These are phyloP conservation scores for Calonectria ilicicola DNA, from an alignment of 2,329 filamentous ascomycete genomes.

Conservation along the genomic window DNA sequence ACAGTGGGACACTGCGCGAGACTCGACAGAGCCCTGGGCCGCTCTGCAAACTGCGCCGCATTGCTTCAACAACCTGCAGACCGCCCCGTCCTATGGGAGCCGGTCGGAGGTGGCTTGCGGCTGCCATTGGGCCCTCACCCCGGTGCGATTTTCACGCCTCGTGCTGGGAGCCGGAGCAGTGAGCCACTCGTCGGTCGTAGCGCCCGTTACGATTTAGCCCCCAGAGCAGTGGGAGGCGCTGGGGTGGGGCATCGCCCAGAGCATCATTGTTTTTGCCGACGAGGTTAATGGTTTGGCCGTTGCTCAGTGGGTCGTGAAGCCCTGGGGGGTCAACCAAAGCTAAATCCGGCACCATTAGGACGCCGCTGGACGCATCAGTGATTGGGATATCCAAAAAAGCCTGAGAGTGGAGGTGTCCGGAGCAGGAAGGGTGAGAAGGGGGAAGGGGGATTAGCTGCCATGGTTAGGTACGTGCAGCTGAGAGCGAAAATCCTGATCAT, in stretches of 20 bases:
- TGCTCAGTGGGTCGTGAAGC: conserved; percentile 39
- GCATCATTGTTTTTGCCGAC: conserved; percentile 19
- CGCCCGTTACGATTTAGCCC: conserved; percentile 27
- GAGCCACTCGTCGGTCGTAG: conserved; percentile 26
- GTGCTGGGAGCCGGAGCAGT: conserved; percentile 23
- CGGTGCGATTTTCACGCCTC: conserved; percentile 41
- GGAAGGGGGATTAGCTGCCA: conserved; percentile 21
- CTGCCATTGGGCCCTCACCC: conserved; percentile 53
- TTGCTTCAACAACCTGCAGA: conserved; percentile 54
- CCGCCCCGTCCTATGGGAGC: conserved; percentile 47
- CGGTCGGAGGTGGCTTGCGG: conserved; percentile 34
- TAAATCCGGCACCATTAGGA: conserved; percentile 29
- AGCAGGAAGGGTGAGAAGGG: not conserved
- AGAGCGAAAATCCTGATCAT: conserved; percentile 37
- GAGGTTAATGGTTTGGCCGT: conserved; percentile 33
- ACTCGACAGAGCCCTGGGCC: conserved; percentile 23
- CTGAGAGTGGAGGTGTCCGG: conserved; percentile 11
- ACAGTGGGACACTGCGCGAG: conserved; percentile 32
- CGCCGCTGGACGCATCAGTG: conserved; percentile 15
- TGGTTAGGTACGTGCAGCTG: conserved; percentile 9
- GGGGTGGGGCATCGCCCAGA: conserved; percentile 34
- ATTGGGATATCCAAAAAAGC: conserved; percentile 31
- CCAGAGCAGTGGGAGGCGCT: conserved; percentile 31
- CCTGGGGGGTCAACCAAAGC: conserved; percentile 31
- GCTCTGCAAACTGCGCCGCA: conserved; percentile 55